Conservation (phyloP, 148 eudicot genomes). For the Bassia scoparia region DNA sequence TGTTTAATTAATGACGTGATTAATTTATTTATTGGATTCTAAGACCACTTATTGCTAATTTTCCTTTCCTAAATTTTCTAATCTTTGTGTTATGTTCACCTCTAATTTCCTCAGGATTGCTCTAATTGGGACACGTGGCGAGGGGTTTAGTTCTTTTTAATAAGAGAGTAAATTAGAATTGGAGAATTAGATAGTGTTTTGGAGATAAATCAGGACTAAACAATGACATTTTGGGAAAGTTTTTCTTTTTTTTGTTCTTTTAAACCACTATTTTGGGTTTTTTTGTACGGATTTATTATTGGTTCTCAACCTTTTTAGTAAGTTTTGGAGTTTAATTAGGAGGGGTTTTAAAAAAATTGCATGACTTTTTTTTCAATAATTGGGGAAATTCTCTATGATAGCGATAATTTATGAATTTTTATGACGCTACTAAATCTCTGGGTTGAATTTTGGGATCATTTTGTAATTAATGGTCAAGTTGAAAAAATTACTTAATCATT, state of each 20-base stretch:
- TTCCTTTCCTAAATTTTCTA: slow-evolving; percentile 7
- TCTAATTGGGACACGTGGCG: slow-evolving; percentile 8
- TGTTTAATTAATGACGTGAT: neutral
- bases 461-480: too few relatives aligned
- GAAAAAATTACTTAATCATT: too few relatives aligned
- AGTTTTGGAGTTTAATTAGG: neutral
- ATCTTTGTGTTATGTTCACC: slow-evolving; percentile 5
- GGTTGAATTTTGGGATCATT: too few relatives aligned
- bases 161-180: neutral
- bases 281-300: neutral
- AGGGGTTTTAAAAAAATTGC: too few relatives aligned
- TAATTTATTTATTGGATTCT: neutral
- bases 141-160: neutral
- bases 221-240: slow-evolving; percentile 19
- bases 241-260: neutral
- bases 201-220: slow-evolving; percentile 25
- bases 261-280: neutral
- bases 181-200: slow-evolving; percentile 10
- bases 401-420: too few relatives aligned
- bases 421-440: too few relatives aligned
- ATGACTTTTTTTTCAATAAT: too few relatives aligned
- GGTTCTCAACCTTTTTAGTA: neutral
- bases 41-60: slow-evolving; percentile 25
- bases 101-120: slow-evolving; percentile 6
- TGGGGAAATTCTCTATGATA: too few relatives aligned